Evolutionary conservation across 257 asterid genomes (phyloP).

Genomic region (Solanum chaucha): DNA sequence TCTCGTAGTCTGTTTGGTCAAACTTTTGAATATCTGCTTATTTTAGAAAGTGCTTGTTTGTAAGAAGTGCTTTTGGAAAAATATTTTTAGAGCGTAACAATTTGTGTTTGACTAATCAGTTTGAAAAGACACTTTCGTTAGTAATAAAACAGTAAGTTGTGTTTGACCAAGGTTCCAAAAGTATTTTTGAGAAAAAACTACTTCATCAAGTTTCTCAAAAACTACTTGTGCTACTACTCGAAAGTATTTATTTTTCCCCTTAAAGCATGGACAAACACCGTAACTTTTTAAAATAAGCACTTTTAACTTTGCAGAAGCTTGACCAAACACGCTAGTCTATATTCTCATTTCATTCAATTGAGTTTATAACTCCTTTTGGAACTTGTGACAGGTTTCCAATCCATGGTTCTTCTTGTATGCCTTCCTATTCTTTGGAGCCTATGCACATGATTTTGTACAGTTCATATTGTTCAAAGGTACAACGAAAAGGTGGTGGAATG

Average conservation of each 20-base stretch:
- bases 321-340: background rate
- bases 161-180: background rate
- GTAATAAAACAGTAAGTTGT: background rate
- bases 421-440: constrained; percentile 9
- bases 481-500: constrained; percentile 33
- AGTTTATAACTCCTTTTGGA: background rate
- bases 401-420: constrained; percentile 3
- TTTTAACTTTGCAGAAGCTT: background rate
- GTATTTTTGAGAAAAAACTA: background rate
- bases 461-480: background rate
- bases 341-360: background rate
- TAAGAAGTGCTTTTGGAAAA: background rate
- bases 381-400: constrained; percentile 1
- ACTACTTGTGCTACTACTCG: background rate
- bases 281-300: background rate
- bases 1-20: background rate
- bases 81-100: background rate
- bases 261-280: background rate
- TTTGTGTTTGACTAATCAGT: background rate
- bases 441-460: constrained; percentile 8
- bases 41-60: background rate
- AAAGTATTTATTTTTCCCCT: background rate
- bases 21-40: background rate
- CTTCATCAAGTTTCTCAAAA: background rate
- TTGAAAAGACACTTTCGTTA: background rate